Base-by-base conservation (phyloP, 1,139 yeast species). In the Yamadazyma triangularis region DNA sequence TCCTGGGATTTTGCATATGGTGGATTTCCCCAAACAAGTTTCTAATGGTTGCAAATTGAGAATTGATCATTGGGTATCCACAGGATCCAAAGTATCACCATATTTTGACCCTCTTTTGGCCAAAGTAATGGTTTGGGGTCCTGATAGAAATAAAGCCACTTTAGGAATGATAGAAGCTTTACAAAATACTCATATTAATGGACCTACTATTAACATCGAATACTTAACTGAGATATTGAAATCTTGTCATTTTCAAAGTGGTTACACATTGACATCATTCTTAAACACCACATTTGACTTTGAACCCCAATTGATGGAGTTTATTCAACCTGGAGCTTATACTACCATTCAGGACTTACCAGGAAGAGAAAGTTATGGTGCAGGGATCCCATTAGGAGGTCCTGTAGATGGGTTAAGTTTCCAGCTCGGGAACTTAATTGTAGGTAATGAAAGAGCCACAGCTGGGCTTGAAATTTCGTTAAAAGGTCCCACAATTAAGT, bases 101-200 rank as follows among this genome's bases (percentile, higher is more conserved):
- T 58, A 60, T 34, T 60, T 58, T 45, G 66, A 60, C 37, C 65
- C 66, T 2, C 46, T 60, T 18, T 38, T 60, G 13, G 66, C 64
- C 9, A 60, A 60, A 34, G 48, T 58, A 12, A 58, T 60, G 58
- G 60, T 55, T 18, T 56, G 62, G 60, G 60, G 58, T 4, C 48
- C 50, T 4, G 34, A 32, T 20, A 52, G 66, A 38, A 42, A 43
- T 3, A 30, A 41, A 3, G 46, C 57, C 8, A 44, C 37, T 9
- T 25, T 35, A 11, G 56, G 53, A 12, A 50, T 60, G 48, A 37
- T 58, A 21, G 35, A 47, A 7, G 54, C 47, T 2, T 44, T 59
- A 14, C 25, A 41, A 22, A 36, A 45, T 11, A 39, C 51, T 2
- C 41, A 46, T 22, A 44, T 60, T 8, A 47, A 50, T 27, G 65